These are phyloP conservation scores for Euphrasia arctica DNA, from an alignment of 305 asterid species.

Conservation along the genomic window DNA sequence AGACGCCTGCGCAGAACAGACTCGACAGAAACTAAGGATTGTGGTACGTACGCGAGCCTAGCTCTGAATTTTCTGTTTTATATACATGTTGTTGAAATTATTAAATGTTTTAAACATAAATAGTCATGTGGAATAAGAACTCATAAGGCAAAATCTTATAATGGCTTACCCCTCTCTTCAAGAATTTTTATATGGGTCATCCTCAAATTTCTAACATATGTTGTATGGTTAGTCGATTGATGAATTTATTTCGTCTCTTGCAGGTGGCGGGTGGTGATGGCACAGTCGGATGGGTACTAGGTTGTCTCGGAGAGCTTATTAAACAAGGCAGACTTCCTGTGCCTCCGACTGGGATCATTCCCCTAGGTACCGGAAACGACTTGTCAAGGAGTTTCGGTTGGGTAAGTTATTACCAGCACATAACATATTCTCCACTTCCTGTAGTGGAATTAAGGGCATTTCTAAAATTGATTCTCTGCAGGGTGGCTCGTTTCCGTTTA, in stretches of 20 bases:
- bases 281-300: slow-evolving; percentile 94
- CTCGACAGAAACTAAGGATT: slow-evolving; percentile 75
- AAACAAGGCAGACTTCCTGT: slow-evolving; percentile 54
- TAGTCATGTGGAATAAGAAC: too few relatives aligned
- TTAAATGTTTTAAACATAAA: too few relatives aligned
- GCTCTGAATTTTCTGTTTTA: neutral
- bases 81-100: too few relatives aligned
- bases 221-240: neutral
- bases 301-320: slow-evolving; percentile 82
- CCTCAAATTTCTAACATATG: too few relatives aligned
- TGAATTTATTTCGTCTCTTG: slow-evolving; percentile 23
- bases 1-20: slow-evolving; percentile 72
- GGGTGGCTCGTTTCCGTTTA: slow-evolving; percentile 91
- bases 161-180: too few relatives aligned
- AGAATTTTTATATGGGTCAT: too few relatives aligned
- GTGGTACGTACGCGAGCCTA: slow-evolving; percentile 50
- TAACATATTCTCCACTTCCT: neutral
- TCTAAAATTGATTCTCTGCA: slow-evolving; percentile 26
- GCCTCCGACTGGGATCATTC: slow-evolving; percentile 76
- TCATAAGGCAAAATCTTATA: too few relatives aligned
- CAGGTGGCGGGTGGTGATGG: slow-evolving; percentile 99
- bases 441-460: slow-evolving; percentile 23
- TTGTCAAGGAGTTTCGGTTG: slow-evolving; percentile 88
- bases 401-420: slow-evolving; percentile 44
- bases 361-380: slow-evolving; percentile 98